Conservation (phyloP, 768 basidiomycete species). For the Lentinus brumalis region DNA sequence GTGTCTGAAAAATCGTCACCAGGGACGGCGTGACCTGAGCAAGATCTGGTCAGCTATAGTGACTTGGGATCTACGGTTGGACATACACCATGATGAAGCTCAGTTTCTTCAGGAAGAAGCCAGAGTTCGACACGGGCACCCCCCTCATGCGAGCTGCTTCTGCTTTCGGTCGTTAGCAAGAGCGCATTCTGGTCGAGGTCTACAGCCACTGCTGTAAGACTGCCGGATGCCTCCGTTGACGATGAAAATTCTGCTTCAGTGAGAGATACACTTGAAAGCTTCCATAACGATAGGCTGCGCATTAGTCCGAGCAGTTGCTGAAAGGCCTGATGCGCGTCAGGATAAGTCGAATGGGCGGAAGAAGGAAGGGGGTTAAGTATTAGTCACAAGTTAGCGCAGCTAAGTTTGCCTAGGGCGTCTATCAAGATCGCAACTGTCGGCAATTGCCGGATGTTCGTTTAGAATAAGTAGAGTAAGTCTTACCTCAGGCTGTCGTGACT, state of each 20-base stretch:
- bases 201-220: conserved; percentile 38
- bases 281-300: conserved; percentile 18
- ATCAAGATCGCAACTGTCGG: too few relatives aligned
- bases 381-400: too few relatives aligned
- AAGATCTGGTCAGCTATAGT: background rate
- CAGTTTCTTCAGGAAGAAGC: conserved; percentile 33
- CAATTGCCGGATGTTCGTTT: too few relatives aligned
- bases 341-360: too few relatives aligned
- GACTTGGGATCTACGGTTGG: background rate
- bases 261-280: background rate
- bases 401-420: too few relatives aligned
- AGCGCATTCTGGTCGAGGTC: conserved; percentile 66
- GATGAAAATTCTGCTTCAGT: conserved; percentile 7
- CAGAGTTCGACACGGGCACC: conserved; percentile 50
- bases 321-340: too few relatives aligned
- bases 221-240: background rate
- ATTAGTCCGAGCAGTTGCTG: background rate
- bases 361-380: too few relatives aligned
- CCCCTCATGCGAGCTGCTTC: conserved; percentile 47
- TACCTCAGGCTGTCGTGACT: too few relatives aligned
- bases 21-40: conserved; percentile 13
- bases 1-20: conserved; percentile 18
- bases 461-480: too few relatives aligned
- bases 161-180: conserved; percentile 58
- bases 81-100: conserved; percentile 1